Evolutionary conservation across 2,329 filamentous ascomycete genomes (phyloP).

Genomic region (Beauveria sp.): DNA sequence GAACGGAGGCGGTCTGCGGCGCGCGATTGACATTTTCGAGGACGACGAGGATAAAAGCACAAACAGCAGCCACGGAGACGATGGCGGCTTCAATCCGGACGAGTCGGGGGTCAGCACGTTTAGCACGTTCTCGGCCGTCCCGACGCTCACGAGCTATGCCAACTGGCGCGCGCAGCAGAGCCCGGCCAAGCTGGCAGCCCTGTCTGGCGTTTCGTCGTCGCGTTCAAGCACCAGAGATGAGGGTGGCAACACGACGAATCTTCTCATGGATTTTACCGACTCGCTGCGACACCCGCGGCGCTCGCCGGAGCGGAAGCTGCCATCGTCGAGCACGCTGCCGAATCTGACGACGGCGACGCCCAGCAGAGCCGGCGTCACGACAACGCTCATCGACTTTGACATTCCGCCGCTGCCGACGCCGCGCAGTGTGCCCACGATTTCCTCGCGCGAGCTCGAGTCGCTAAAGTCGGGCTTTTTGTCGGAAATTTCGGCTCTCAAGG

Average conservation of each 20-base stretch:
- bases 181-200: slow-evolving; percentile 45
- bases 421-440: slow-evolving; percentile 82
- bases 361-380: slow-evolving; percentile 39
- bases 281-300: slow-evolving; percentile 46
- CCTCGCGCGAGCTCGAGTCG: slow-evolving; percentile 84
- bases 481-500: slow-evolving; percentile 89
- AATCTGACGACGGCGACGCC: slow-evolving; percentile 34
- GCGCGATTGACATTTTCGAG: slow-evolving; percentile 56
- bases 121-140: slow-evolving; percentile 83
- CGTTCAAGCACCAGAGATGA: slow-evolving; percentile 29
- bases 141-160: slow-evolving; percentile 78
- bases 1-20: slow-evolving; percentile 43
- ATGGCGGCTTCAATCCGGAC: slow-evolving; percentile 43
- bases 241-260: slow-evolving; percentile 61
- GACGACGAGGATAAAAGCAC: slow-evolving; percentile 33
- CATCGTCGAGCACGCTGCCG: slow-evolving; percentile 25
- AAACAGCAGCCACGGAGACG: slow-evolving; percentile 23
- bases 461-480: slow-evolving; percentile 87
- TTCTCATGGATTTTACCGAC: slow-evolving; percentile 83
- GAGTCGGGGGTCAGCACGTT: slow-evolving; percentile 75
- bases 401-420: slow-evolving; percentile 91
- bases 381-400: slow-evolving; percentile 68
- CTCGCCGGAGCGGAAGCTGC: slow-evolving; percentile 38
- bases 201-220: slow-evolving; percentile 28
- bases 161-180: slow-evolving; percentile 54